Evolutionary conservation across 2,329 filamentous ascomycete genomes (phyloP).

Genomic region (Diaporthe vexans): DNA sequence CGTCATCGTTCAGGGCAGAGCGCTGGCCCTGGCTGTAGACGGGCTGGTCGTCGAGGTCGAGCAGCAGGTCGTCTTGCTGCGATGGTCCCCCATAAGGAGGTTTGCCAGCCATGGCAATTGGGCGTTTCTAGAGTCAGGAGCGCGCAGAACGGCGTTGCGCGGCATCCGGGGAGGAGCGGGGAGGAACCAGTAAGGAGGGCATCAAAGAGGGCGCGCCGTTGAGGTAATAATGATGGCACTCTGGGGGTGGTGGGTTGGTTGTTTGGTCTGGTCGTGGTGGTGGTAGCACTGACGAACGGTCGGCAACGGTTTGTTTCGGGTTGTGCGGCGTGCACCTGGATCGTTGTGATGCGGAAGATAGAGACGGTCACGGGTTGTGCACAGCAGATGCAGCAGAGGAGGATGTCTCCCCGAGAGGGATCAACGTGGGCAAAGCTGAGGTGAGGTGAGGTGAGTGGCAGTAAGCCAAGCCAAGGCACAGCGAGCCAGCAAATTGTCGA

Average conservation of each 20-base stretch:
- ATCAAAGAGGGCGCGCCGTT: conserved; percentile 26
- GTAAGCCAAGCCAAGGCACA: conserved; percentile 24
- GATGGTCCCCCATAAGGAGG: conserved; percentile 66
- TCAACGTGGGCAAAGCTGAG: conserved; percentile 24
- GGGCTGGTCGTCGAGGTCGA: conserved; percentile 81
- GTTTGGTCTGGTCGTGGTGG: neutral
- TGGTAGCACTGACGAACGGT: neutral
- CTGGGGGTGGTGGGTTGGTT: neutral
- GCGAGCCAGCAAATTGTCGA: conserved; percentile 32
- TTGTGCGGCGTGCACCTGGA: conserved; percentile 7
- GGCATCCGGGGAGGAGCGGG: conserved; percentile 36
- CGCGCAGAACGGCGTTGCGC: conserved; percentile 40
- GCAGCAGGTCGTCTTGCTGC: conserved; percentile 72
- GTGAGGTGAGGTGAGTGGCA: conserved; percentile 17
- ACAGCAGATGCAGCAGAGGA: neutral
- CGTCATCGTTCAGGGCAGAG: conserved; percentile 85
- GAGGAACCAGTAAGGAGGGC: conserved; percentile 30
- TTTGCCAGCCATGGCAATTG: conserved; percentile 69
- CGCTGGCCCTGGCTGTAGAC: conserved; percentile 82
- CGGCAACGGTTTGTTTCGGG: neutral
- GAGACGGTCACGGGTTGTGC: neutral
- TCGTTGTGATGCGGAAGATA: neutral
- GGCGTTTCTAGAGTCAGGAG: conserved; percentile 36
- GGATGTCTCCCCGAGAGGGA: neutral
- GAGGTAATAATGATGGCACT: conserved; percentile 17